Base-by-base conservation (phyloP, 83 land plant species). In the Picea mariana region DNA sequence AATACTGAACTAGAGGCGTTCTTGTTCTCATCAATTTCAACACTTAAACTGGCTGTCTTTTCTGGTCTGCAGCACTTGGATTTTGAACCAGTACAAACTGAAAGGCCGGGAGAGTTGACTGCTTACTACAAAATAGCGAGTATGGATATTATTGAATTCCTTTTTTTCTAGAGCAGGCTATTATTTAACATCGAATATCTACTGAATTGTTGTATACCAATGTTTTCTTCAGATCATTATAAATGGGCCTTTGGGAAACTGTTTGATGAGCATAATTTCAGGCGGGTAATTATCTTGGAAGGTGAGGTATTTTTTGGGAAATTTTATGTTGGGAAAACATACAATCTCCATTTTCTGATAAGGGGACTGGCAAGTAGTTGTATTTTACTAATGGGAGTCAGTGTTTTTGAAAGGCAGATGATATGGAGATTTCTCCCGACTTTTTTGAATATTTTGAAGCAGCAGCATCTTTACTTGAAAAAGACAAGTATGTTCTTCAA, bases 361-460 rank as follows among this genome's bases (percentile, higher is more conserved):
- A 11, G 26, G 44, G 81, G 40, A 17, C 9, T 26, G 62, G 40
- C 13, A 61, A 49, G 11, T 73, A 23, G 24, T 8, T 73, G 24
- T 73, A 44, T 11, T 73, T 73, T 73, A 73, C 44, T 73, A 73
- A 42, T 34, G 24, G n/a, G 77, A 44, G 77, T 73, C 47, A 38
- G 58, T 73, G 58, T 81, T 75, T 64, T 81, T 75, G 80, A 27
- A 44, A 79, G 68, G 75, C 96, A 96, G 99, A 98, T 92, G 99
- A 98, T 79, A 98, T 98, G 99, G 99, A 98, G 84, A 93, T 98
- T 81, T 94, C 99, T 21, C 94, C 94, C 0, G 99, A 98, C 81
- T 98, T 98, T 78, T 98, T 98, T 90, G 93, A 92, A 12, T 96
- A 98, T 82, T 98, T 98, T 87, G 99, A 98, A 79, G 99, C 96